These are phyloP conservation scores for Tremella yokohamensis DNA, from an alignment of 768 basidiomycete genomes.

Conservation along the genomic window DNA sequence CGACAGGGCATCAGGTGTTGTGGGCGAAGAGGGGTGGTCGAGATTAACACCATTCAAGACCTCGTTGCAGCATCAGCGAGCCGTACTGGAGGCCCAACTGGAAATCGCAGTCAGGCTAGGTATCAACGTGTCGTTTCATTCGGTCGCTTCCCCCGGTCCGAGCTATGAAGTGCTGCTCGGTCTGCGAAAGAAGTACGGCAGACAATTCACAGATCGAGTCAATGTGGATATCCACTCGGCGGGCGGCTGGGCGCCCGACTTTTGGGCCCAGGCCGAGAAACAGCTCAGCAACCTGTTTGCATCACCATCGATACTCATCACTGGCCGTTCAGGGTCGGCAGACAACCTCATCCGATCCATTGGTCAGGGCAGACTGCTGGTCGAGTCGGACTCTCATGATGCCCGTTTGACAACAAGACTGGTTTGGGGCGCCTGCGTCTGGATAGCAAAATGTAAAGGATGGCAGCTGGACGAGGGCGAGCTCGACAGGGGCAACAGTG, in stretches of 20 bases:
- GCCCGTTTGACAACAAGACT: constrained; percentile 59
- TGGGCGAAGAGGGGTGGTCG: constrained; percentile 59
- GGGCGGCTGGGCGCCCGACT: constrained; percentile 68
- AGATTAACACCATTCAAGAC: constrained; percentile 72
- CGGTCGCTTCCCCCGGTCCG: constrained; percentile 49
- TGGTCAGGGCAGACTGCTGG: constrained; percentile 66
- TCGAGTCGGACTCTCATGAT: constrained; percentile 79
- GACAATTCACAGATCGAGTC: constrained; percentile 60
- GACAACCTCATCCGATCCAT: constrained; percentile 64
- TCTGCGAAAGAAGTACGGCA: constrained; percentile 61
- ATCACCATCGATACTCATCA: constrained; percentile 82
- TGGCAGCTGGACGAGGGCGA: constrained; percentile 59
- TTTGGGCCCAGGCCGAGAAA: constrained; percentile 70
- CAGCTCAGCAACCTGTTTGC: constrained; percentile 73
- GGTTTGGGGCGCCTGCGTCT: constrained; percentile 73
- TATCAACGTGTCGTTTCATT: constrained; percentile 77
- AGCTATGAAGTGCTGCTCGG: constrained; percentile 65
- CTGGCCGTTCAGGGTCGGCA: constrained; percentile 66
- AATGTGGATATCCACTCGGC: constrained; percentile 89
- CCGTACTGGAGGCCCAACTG: constrained; percentile 76
- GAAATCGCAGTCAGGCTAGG: constrained; percentile 74
- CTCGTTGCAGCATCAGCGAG: constrained; percentile 74
- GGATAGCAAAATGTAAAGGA: constrained; percentile 69
- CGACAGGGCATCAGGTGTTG: background rate
- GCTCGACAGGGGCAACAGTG: background rate